Percentiles rank a stretch among this genome's conserved stretches.
phyloP scores from a whole-genome alignment of 345 rosid species.

The Syzygium grande region DNA sequence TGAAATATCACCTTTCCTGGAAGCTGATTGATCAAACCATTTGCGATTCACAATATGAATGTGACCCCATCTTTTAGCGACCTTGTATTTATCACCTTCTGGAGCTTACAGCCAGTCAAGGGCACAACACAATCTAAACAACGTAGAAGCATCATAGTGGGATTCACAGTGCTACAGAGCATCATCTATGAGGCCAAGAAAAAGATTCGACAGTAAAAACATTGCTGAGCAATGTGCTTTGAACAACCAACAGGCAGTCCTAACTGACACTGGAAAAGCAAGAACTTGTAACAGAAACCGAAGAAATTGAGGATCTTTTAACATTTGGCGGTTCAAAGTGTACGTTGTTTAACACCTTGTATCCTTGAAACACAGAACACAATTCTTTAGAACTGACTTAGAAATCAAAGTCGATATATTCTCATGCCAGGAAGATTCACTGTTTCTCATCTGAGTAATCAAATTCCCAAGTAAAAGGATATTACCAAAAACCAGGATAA shows the following conservation, averaged over 20 bases:
- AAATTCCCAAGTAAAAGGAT: neutral
- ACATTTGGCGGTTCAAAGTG: neutral
- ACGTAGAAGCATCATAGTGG: neutral
- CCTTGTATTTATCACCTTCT: slow-evolving; percentile 90
- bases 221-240: neutral
- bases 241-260: neutral
- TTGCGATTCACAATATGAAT: slow-evolving; percentile 68
- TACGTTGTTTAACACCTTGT: neutral
- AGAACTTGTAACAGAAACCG: neutral
- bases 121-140: slow-evolving; percentile 1
- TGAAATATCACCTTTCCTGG: slow-evolving; percentile 55
- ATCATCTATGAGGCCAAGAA: neutral
- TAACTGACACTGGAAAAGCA: neutral
- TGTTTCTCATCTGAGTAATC: neutral
- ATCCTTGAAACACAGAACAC: neutral
- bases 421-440: neutral
- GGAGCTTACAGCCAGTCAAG: slow-evolving; percentile 68
- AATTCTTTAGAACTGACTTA: neutral
- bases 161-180: neutral
- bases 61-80: slow-evolving; percentile 86
- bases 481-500: neutral
- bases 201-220: no score
- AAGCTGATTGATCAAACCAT: slow-evolving; percentile 86
- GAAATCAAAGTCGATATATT: neutral
- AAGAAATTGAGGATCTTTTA: neutral